phyloP scores from a whole-genome alignment of 2,329 filamentous ascomycete genomes.

The Alternaria conjuncta region DNA sequence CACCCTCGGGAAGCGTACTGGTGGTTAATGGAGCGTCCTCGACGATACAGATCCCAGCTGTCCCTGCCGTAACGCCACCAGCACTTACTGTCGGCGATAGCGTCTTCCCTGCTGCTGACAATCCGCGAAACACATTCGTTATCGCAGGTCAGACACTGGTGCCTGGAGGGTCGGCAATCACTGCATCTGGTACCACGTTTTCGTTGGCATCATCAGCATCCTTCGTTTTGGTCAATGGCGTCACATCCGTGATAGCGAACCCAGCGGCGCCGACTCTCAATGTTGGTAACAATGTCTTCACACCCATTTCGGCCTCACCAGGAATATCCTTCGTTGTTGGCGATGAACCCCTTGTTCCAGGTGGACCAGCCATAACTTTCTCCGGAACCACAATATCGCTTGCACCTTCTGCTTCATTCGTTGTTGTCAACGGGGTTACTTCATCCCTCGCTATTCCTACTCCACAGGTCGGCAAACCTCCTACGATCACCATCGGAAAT shows the following conservation, averaged over 20 bases:
- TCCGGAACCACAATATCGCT: slow-evolving; percentile 43
- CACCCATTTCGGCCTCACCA: slow-evolving; percentile 28
- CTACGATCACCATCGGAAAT: slow-evolving; percentile 27
- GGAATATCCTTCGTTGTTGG: slow-evolving; percentile 47
- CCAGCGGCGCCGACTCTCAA: slow-evolving; percentile 32
- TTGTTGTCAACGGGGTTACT: slow-evolving; percentile 42
- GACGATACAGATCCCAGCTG: slow-evolving; percentile 37
- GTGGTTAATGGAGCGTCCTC: slow-evolving; percentile 44
- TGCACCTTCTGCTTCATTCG: slow-evolving; percentile 28
- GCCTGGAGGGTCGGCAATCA: slow-evolving; percentile 41
- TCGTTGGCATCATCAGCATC: slow-evolving; percentile 36
- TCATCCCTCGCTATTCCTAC: slow-evolving; percentile 39
- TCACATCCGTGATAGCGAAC: slow-evolving; percentile 40
- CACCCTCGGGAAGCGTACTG: slow-evolving; percentile 31
- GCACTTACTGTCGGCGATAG: slow-evolving; percentile 19
- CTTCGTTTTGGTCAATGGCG: slow-evolving; percentile 42
- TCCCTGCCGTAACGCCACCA: slow-evolving; percentile 23
- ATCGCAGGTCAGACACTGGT: slow-evolving; percentile 48
- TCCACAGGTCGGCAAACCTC: slow-evolving; percentile 20
- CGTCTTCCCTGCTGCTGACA: slow-evolving; percentile 32
- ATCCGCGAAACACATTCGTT: slow-evolving; percentile 43
- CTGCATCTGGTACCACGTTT: slow-evolving; percentile 38
- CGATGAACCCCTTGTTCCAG: slow-evolving; percentile 45
- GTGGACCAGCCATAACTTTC: slow-evolving; percentile 40
- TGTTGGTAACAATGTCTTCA: slow-evolving; percentile 34